Evolutionary conservation across 2,329 filamentous ascomycete genomes (phyloP), one percentile per base, ranked within the genome.

Genomic region (Atkinsonella hypoxylon): DNA sequence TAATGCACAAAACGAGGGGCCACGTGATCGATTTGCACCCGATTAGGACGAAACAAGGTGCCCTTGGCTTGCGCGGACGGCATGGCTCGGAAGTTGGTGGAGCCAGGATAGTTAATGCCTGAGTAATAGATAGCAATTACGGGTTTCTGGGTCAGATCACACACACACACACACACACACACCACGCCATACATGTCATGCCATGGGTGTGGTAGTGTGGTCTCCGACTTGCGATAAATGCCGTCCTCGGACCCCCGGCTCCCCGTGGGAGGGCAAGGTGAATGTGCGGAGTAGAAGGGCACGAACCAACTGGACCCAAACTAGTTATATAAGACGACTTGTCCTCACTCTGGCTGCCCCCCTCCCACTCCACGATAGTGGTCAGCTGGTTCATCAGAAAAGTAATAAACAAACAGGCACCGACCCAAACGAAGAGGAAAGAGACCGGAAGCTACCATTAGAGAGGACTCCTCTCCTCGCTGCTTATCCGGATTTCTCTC

Each of bases 11-110:
- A 34, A 52, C 47, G 54, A 54, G 51, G 48, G 36, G 47, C 58
- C 58, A 59, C 58, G 58, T 58, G 59, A 60, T 53, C 47, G 45
- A 36, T 43, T 31, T 48, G 41, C 45, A 36, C 51, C 54, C 51
- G 39, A 45, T 50, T 48, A 50, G 47, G 26, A 26, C 6, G 26
- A 46, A 51, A 52, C 13, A 18, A 32, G 40, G 22, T 26, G n/a
- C n/a, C 20, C 48, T 43, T 53, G n/a, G n/a, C n/a, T n/a, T n/a
- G n/a, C n/a, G n/a, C 40, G 13, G 44, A 51, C 54, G 54, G 54
- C 54, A 50, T 56, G 50, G 41, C 44, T 51, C 53, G 53, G 50
- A 49, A 42, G 49, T 50, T 43, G 48, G 53, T 50, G 51, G 53
- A 34, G 31, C 39, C 15, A 31, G 20, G n/a, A n/a, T n/a, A 39